Base-by-base conservation (phyloP, 116 monocot species). In the Iris pallida region DNA sequence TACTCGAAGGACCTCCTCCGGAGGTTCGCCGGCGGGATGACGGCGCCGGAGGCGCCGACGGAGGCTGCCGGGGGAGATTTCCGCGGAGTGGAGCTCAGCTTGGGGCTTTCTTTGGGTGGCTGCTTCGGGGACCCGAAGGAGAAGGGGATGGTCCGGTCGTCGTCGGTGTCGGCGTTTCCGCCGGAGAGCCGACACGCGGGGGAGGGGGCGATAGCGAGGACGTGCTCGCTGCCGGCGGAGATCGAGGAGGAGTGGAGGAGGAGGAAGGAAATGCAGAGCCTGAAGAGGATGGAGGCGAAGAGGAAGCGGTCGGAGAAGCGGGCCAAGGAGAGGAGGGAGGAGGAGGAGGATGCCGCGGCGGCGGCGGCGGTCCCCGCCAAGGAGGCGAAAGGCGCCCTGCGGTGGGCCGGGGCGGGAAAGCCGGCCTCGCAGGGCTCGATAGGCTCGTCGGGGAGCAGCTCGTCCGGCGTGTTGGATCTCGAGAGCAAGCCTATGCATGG, bases 151-250 rank as follows among this genome's bases (percentile, higher is more conserved):
- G 48, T 83, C 7, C 70, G 89, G 5, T 65, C 89, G 2, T 79
- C 89, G 0, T 89, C 83, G 20, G 42, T 88, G 6, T 65, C 81
- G 19, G 54, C 68, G 55, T 30, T 73, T 20, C 68, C 79, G 2
- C 30, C 20, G 3, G 79, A 70, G 63, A 53, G 57, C 40, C 72
- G 73, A 13, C 49, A 66, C 15, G 10, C 47, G 0, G 30, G 60
- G 10, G 55, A 59, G 41, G 19, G 9, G 2, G 61, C 59, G 18
- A 7, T 93, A 20, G 54, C 48, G 65, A 79, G 93, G 64, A 80
- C 93, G 17, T 76, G 78, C 71, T 93, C 93, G 55, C 66, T 93
- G 66, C 93, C 89, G 57, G 64, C 73, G 48, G 89, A 81, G 74
- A 47, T 65, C 40, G 86, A 73, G 64, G 93, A 84, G 73, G 79